Base-by-base conservation (phyloP, 495 filamentous ascomycete genomes). In the Chaetomium tenue region DNA sequence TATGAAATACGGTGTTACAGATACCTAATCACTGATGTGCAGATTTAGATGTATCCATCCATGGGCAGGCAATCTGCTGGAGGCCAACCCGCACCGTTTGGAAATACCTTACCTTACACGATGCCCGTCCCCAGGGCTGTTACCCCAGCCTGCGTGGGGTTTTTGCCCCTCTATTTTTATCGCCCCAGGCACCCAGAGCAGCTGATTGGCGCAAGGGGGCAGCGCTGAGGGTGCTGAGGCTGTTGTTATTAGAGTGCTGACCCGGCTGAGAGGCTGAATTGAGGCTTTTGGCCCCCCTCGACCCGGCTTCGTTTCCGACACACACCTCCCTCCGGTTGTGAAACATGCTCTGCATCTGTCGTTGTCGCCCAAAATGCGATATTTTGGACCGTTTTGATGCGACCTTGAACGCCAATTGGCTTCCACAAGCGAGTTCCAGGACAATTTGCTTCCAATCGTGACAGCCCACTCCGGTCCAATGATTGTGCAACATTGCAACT, bases 211-310 rank as follows among this genome's bases (percentile, higher is more conserved):
- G 40, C 40, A 15, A 6, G 16, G 40, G 40, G 39, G 9, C 2
- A 1, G 40, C 40, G 7, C 22, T 26, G 48, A 26, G 48, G 9
- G 22, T 15, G 22, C 48, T 51, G 48, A 51, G 28, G 54, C 47
- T 30, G 26, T 6, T 48, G 33, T 64, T 64, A 53, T 64, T 64
- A 53, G 46, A 50, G 55, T 60, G 63, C 37, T 59, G 46, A 60
- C 54, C 3, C n/a, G 51, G 51, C 53, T 48, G 53, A 7, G 20
- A 40, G 44, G 57, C 57, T 58, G 40, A 23, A 64, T 48, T 33
- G 28, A 50, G 62, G 46, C 55, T 58, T 58, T 51, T 40, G 18
- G 16, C 22, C n/a, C 61, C 53, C 61, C 51, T 54, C 28, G 13
- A 4, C n/a, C 26, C 20, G 15, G 51, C 15, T 54, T 48, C 46